Conservation (phyloP, 1,139 yeast species). For the Yamadazyma friedrichii region DNA sequence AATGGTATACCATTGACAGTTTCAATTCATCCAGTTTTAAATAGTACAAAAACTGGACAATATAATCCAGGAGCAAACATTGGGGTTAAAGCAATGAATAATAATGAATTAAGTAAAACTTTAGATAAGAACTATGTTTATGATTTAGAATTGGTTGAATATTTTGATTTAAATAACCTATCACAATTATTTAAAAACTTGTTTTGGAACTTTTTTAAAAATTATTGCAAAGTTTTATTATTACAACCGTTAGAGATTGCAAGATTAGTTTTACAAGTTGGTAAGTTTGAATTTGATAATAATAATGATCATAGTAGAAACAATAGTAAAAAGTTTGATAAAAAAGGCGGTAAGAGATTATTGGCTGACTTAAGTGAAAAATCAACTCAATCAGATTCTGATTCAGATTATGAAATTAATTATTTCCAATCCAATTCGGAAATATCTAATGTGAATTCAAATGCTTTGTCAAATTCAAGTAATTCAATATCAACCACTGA, state of each 20-base stretch:
- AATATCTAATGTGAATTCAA: neutral
- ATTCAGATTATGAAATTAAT: constrained; percentile 51
- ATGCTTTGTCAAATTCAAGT: neutral
- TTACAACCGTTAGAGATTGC: constrained; percentile 91
- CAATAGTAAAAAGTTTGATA: neutral
- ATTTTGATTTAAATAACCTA: constrained; percentile 58
- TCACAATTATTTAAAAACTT: constrained; percentile 54
- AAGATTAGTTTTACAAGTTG: constrained; percentile 77
- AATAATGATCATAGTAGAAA: neutral
- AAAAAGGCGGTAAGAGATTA: neutral
- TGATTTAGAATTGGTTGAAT: constrained; percentile 68
- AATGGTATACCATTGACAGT: constrained; percentile 33
- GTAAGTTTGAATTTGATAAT: constrained; percentile 44
- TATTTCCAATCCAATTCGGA: constrained; percentile 40
- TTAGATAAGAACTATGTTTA: constrained; percentile 49
- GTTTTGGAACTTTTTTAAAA: constrained; percentile 59
- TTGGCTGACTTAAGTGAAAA: neutral
- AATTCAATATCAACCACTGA: neutral
- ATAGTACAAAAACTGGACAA: constrained; percentile 12
- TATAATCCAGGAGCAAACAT: constrained; percentile 18
- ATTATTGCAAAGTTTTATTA: constrained; percentile 63
- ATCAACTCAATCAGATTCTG: constrained; percentile 14
- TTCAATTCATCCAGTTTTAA: constrained; percentile 16
- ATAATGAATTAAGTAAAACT: constrained; percentile 1
- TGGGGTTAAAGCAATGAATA: constrained; percentile 12